A percentile compares a stretch with the other conserved stretches of the same genome.
phyloP scores from a whole-genome alignment of 2,329 filamentous ascomycete genomes.

The Aspergillus ochraceoroseus region DNA sequence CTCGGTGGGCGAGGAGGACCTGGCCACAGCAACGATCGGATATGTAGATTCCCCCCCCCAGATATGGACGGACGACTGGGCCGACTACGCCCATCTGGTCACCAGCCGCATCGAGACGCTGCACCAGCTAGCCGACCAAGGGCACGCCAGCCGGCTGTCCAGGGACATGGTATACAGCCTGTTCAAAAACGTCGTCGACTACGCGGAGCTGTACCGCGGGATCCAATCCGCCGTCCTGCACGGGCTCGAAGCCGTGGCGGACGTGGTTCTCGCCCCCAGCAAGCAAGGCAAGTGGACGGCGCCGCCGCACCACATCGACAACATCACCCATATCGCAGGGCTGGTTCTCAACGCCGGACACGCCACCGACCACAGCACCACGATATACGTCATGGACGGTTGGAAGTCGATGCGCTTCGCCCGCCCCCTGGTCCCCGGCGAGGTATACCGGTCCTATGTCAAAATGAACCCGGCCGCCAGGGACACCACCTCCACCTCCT shows the following conservation, averaged over 20 bases:
- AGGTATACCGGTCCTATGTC: slow-evolving; percentile 30
- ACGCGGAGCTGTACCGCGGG: slow-evolving; percentile 28
- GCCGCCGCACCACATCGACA: slow-evolving; percentile 4
- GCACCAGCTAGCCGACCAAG: slow-evolving; percentile 20
- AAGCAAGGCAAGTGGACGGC: background rate
- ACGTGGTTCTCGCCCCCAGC: slow-evolving; percentile 25
- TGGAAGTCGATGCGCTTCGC: slow-evolving; percentile 24
- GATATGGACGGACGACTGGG: slow-evolving; percentile 21
- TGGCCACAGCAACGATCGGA: slow-evolving; percentile 10
- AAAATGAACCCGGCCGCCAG: slow-evolving; percentile 28
- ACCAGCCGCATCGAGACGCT: slow-evolving; percentile 23
- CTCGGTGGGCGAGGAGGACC: slow-evolving; percentile 40
- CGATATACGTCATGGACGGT: background rate
- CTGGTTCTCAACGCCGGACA: slow-evolving; percentile 2
- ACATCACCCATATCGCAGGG: slow-evolving; percentile 2
- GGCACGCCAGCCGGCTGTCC: slow-evolving; percentile 26
- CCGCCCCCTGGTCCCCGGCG: slow-evolving; percentile 21
- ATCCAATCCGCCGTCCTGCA: slow-evolving; percentile 31
- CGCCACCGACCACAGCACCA: background rate
- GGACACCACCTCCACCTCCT: too few species aligned
- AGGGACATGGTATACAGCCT: slow-evolving; percentile 34
- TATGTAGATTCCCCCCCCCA: slow-evolving; percentile 11
- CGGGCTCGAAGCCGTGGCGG: slow-evolving; percentile 29
- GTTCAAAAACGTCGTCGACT: slow-evolving; percentile 30
- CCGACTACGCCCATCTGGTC: slow-evolving; percentile 20